These are phyloP conservation scores for Cladosporium sphaerospermum DNA, from an alignment of 2,329 filamentous ascomycete species.

Conservation along the genomic window DNA sequence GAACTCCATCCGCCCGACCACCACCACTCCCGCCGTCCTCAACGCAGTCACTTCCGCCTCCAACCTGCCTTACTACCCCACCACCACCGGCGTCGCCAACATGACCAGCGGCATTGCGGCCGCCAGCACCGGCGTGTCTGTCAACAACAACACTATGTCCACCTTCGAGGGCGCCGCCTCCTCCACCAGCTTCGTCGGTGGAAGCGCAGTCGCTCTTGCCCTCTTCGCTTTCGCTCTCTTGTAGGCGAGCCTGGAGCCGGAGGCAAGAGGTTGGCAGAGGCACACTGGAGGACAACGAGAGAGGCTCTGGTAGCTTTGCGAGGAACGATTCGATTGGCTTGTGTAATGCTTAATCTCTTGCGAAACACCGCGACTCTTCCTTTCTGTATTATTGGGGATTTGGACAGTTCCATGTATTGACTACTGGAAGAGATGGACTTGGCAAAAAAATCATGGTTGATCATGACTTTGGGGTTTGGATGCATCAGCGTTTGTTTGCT, in stretches of 20 bases:
- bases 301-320: conserved; percentile 1
- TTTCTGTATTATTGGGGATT: not conserved
- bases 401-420: not conserved
- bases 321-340: not conserved
- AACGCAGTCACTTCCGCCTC: not conserved
- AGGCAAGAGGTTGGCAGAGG: not conserved
- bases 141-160: conserved; percentile 7
- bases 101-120: not conserved
- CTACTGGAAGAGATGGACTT: not conserved
- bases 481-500: not conserved
- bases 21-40: not conserved
- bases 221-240: conserved; percentile 1
- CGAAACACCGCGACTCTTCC: not conserved
- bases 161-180: conserved; percentile 8
- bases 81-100: conserved; percentile 1
- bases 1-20: not conserved
- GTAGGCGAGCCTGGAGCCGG: not conserved
- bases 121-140: not conserved
- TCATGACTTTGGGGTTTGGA: not conserved
- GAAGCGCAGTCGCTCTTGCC: conserved; percentile 5
- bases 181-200: conserved; percentile 1
- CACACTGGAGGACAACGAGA: not conserved
- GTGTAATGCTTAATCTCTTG: conserved; percentile 1
- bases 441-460: not conserved
- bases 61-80: not conserved